Percentiles rank a stretch among this genome's conserved stretches.
Evolutionary conservation across 495 filamentous ascomycete species (phyloP).

Genomic region (Cairneyella variabilis): DNA sequence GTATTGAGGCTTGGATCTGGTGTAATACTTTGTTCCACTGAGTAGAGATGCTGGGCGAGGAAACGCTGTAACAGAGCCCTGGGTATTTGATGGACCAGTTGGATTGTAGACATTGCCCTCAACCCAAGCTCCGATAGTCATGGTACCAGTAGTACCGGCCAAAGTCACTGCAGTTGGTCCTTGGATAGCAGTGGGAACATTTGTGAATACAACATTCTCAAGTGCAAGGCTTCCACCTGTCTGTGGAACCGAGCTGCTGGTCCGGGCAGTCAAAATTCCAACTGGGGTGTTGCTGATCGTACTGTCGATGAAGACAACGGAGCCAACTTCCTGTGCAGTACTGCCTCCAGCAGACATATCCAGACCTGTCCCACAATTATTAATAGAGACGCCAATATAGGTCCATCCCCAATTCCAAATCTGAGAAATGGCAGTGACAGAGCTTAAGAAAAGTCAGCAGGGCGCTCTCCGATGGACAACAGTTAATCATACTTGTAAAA

Average conservation of each 20-base stretch:
- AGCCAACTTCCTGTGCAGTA: conserved; percentile 48
- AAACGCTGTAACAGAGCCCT: conserved; percentile 35
- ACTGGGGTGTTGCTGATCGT: conserved; percentile 44
- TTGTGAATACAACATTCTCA: conserved; percentile 63
- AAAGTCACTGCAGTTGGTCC: conserved; percentile 47
- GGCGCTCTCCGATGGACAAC: no score
- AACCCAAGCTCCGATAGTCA: conserved; percentile 48
- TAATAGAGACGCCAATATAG: conserved; percentile 49
- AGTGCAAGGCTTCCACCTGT: conserved; percentile 50
- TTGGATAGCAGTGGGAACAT: conserved; percentile 46
- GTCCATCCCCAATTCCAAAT: conserved; percentile 51
- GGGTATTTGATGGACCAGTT: conserved; percentile 34
- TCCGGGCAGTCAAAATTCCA: conserved; percentile 31
- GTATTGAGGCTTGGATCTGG: conserved; percentile 54
- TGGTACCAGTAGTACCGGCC: conserved; percentile 49
- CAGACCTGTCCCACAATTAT: conserved; percentile 59
- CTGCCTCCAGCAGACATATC: conserved; percentile 53
- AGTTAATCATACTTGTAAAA: conserved; percentile 59
- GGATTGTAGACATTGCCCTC: conserved; percentile 41
- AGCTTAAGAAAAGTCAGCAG: no score
- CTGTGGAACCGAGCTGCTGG: conserved; percentile 42
- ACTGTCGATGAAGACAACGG: conserved; percentile 64
- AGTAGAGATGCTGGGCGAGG: conserved; percentile 35
- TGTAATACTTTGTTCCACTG: conserved; percentile 29
- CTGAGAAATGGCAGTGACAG: conserved; percentile 49